Evolutionary conservation across 2,329 filamentous ascomycete genomes (phyloP), one percentile per base, ranked within the genome.

Genomic region (Neofusicoccum sp.): DNA sequence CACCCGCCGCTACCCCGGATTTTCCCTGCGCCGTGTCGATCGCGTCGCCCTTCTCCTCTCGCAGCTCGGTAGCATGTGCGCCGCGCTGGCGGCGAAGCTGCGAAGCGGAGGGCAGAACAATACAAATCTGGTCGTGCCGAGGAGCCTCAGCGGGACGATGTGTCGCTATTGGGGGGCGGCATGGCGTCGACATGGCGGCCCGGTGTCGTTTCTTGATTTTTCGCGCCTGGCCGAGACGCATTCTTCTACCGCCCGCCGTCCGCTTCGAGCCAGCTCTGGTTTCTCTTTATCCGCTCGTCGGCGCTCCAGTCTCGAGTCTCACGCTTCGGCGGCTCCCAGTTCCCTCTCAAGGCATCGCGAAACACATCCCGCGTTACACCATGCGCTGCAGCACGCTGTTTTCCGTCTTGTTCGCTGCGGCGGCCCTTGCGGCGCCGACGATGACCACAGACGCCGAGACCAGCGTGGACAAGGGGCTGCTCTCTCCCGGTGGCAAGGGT

Each of bases 1-100:
- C n/a, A 12, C 52, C 52, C 52, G 52, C 52, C 39, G 39, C 52
- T 56, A 56, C 52, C 52, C 52, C 52, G 9, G 52, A 44, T 56
- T 56, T 56, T 44, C 52, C 22, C n/a, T 43, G 39, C 28, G 8
- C n/a, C 7, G 7, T 16, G 52, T 9, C 52, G 52, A 56, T 56
- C 52, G 12, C 14, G 22, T 16, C 3, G 6, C 22, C 31, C 29
- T 33, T 34, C 52, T 44, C 52, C 52, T 44, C 52, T 34, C 52
- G 39, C 22, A 16, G 6, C 52, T 56, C 52, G 52, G 39, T 34
- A 56, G 44, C 52, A 56, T 56, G 52, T 56, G 52, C 39, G 28
- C 12, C 39, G 12, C 11, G 39, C 7, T 14, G 11, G 22, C 2
- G 4, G 36, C 22, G 22, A 22, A 22, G 22, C 22, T 1, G 22